These are phyloP conservation scores for Simplicillium sp. DNA, from an alignment of 2,329 filamentous ascomycete genomes.

Conservation along the genomic window DNA sequence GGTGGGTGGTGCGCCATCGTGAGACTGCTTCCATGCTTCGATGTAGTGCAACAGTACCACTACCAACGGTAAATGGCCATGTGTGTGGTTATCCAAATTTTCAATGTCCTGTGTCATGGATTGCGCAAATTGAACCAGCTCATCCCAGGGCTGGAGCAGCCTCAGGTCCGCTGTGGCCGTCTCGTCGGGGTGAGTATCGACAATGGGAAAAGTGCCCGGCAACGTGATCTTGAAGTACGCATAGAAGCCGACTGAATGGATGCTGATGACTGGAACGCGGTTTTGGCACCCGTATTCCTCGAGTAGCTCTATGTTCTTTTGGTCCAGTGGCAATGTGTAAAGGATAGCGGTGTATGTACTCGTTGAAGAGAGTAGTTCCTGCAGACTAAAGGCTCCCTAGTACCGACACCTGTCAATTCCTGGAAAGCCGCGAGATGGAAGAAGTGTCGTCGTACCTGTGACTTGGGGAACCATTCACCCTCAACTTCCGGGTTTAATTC, in stretches of 20 bases:
- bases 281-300: slow-evolving; percentile 40
- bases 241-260: slow-evolving; percentile 89
- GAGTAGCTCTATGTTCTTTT: slow-evolving; percentile 32
- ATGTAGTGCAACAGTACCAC: slow-evolving; percentile 76
- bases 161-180: slow-evolving; percentile 78
- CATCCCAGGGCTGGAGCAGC: slow-evolving; percentile 77
- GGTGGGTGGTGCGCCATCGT: slow-evolving; percentile 58
- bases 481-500: slow-evolving; percentile 92
- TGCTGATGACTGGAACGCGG: slow-evolving; percentile 66
- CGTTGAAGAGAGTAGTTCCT: slow-evolving; percentile 29
- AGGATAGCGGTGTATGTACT: slow-evolving; percentile 43
- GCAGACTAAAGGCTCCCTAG: slow-evolving; percentile 24
- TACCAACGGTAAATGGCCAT: slow-evolving; percentile 86
- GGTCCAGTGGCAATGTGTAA: slow-evolving; percentile 40
- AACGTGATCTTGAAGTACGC: slow-evolving; percentile 76
- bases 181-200: slow-evolving; percentile 90
- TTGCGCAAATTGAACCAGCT: slow-evolving; percentile 58
- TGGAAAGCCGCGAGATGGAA: slow-evolving; percentile 2
- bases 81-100: slow-evolving; percentile 63
- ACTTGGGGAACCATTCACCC: slow-evolving; percentile 57
- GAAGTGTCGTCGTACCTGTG: slow-evolving; percentile 23
- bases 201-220: slow-evolving; percentile 75
- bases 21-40: slow-evolving; percentile 64
- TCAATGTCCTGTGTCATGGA: slow-evolving; percentile 62
- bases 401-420: neutral